These are phyloP conservation scores for Erythrobasidium hasegawianum DNA, from an alignment of 1,284 basidiomycete genomes.

Conservation along the genomic window DNA sequence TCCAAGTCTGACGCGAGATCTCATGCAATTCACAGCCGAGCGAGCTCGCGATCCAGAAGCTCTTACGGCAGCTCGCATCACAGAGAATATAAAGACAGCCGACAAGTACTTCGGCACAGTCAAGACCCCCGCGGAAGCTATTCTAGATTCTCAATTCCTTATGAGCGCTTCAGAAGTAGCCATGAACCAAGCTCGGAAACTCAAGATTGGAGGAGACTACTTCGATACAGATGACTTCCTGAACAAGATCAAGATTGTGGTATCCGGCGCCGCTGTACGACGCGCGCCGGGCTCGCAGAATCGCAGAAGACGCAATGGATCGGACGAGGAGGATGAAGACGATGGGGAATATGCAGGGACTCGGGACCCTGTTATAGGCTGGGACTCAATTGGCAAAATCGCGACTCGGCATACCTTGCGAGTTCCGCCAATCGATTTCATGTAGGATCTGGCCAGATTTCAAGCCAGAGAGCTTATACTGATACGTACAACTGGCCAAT, in stretches of 20 bases:
- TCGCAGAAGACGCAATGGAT: not conserved
- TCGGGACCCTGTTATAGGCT: conserved; percentile 49
- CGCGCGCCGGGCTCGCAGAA: conserved; percentile 46
- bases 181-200: conserved; percentile 71
- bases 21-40: conserved; percentile 7
- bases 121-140: conserved; percentile 43
- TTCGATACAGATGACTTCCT: conserved; percentile 83
- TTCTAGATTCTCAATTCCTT: conserved; percentile 45
- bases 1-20: too few species aligned
- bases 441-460: conserved; percentile 58
- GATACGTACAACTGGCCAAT: too few species aligned
- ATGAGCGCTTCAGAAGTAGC: conserved; percentile 42
- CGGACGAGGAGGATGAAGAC: conserved; percentile 46
- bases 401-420: conserved; percentile 69
- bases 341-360: conserved; percentile 55
- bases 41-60: conserved; percentile 37
- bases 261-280: conserved; percentile 53
- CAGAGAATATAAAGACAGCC: conserved; percentile 19
- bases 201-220: conserved; percentile 72
- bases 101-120: conserved; percentile 41
- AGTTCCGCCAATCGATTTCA: conserved; percentile 70
- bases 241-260: conserved; percentile 62
- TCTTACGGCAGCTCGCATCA: conserved; percentile 35
- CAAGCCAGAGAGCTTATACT: too few species aligned
- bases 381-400: conserved; percentile 60